Base-by-base conservation (phyloP, 78 protist genomes). In the Dictyostelium purpureum region DNA sequence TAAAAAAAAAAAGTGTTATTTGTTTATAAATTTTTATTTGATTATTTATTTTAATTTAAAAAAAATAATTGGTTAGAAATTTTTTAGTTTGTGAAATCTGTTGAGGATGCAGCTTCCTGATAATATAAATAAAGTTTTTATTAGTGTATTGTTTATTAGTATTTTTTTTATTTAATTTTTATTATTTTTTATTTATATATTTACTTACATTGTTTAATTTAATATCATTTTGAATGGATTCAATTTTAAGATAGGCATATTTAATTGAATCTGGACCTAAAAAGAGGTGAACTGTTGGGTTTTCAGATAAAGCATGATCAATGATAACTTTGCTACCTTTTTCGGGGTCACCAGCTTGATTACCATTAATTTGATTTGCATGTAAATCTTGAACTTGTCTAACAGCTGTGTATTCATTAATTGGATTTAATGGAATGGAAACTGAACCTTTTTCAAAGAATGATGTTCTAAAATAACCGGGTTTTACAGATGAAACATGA, bases 241-340 rank as follows among this genome's bases (percentile, higher is more conserved):
- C 71, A 24, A 63, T 63, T 63, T 38, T 63, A 19, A 33, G n/a
- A 10, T 33, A 16, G 1, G 47, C 40, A 66, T 2, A 66, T 37
- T 43, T 37, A 1, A 70, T 24, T 14, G 79, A 35, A 54, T 81
- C 90, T 6, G 26, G 4, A 9, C 90, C 90, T 12, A 81, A 37
- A n/a, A 81, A 54, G 5, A 83, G 26, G 40, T 56, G 11, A n/a
- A 52, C 7, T 51, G 79, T 42, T 73, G 79, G 79, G 16, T 28
- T 19, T 12, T 43, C n/a, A 19, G 11, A 7, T 5, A 31, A 18
- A 5, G 79, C 14, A 0, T 49, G 11, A 2, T 73, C 18, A 0
- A 73, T 73, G 2, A 73, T 38, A 14, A 51, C 61, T 10, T 28
- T 4, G 0, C 45, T 40, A 33, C 40, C 66, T 73, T 73, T 73